Base-by-base conservation (phyloP, 768 basidiomycete genomes). In the Porphyrellus cyaneotinctus region DNA sequence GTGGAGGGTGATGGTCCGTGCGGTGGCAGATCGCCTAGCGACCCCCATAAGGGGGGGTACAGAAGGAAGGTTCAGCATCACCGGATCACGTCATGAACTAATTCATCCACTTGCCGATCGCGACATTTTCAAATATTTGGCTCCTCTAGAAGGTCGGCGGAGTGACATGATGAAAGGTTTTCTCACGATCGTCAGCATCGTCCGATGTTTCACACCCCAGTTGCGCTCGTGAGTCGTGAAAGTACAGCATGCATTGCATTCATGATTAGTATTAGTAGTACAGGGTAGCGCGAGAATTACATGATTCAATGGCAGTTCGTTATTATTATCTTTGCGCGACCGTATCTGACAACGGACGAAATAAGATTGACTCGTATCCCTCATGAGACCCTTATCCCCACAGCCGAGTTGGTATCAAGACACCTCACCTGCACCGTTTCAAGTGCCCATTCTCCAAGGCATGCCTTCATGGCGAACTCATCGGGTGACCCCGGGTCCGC, bases 41-140 rank as follows among this genome's bases (percentile, higher is more conserved):
- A 48, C 43, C 33, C 68, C 52, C 30, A 31, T 49, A 51, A 45
- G 15, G 39, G 64, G 58, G 44, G 31, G 38, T 43, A 31, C 32
- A 43, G 28, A 53, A 46, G 51, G 14, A 47, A 43, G 30, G 31
- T 28, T 47, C 38, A 32, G n/a, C 44, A 56, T 51, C 60, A 64
- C 59, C 64, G 65, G 64, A 67, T 69, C 67, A 69, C 69, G 67
- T 67, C 65, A 70, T 57, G 18, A 36, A 28, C 58, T 53, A 56
- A 70, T 62, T 61, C 57, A 65, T 44, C 56, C 56, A 62, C 48
- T 52, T 60, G 61, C 64, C 66, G 68, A 70, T 70, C 66, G 59
- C 49, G 56, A 62, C 51, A 58, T 62, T 64, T 63, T 42, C 46
- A 56, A 64, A 54, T 51, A 46, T 50, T 43, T 53, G 32, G n/a